A percentile compares a stretch with the other conserved stretches of the same genome.
phyloP scores from a whole-genome alignment of 257 asterid genomes.

The Nicotiana paniculata region DNA sequence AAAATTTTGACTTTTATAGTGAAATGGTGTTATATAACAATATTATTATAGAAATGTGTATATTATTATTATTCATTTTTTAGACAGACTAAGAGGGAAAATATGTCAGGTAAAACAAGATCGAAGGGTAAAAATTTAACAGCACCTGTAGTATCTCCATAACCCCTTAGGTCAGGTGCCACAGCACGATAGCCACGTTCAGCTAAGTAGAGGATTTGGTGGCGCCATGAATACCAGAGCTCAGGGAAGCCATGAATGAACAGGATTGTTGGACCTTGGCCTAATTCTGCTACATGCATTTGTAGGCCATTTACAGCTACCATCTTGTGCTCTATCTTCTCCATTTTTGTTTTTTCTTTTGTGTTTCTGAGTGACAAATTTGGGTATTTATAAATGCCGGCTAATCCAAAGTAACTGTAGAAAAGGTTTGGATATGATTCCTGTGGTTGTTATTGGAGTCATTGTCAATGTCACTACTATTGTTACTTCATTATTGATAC shows the following conservation, averaged over 20 bases:
- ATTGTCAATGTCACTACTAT: neutral
- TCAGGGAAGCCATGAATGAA: slow-evolving; percentile 84
- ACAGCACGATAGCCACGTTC: slow-evolving; percentile 62
- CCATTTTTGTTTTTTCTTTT: neutral
- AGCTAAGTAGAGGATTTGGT: slow-evolving; percentile 66
- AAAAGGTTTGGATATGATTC: neutral
- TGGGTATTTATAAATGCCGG: neutral
- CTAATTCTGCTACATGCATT: slow-evolving; percentile 56
- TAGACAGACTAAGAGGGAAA: too few species aligned
- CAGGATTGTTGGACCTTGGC: slow-evolving; percentile 67
- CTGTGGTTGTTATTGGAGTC: neutral
- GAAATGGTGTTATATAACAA: too few species aligned
- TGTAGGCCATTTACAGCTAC: slow-evolving; percentile 15
- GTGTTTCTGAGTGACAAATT: neutral
- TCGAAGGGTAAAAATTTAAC: too few species aligned
- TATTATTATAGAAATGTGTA: too few species aligned
- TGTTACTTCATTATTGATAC: too few species aligned
- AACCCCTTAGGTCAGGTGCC: slow-evolving; percentile 79
- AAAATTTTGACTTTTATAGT: too few species aligned
- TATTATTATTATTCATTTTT: too few species aligned
- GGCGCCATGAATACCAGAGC: slow-evolving; percentile 93
- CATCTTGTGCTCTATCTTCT: slow-evolving; percentile 19
- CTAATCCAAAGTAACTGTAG: neutral
- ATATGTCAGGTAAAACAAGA: too few species aligned
- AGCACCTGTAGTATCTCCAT: slow-evolving; percentile 73